Percentiles rank a stretch among this genome's conserved stretches.
phyloP scores from a whole-genome alignment of 345 rosid species.

The Gossypium anomalum region DNA sequence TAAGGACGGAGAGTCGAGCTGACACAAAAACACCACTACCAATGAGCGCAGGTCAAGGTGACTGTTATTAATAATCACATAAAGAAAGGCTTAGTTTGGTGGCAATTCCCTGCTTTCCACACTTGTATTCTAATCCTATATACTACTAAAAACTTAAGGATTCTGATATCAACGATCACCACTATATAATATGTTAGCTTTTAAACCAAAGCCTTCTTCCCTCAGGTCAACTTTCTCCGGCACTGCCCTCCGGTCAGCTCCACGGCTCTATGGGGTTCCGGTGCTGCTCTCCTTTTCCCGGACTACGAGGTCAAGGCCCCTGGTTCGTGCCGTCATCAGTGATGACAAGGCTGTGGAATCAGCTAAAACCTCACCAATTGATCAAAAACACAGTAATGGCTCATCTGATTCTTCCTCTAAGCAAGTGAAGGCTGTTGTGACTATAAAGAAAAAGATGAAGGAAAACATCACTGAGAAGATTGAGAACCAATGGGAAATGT shows the following conservation, averaged over 20 bases:
- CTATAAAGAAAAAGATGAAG: constrained; percentile 71
- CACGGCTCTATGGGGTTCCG: constrained; percentile 10
- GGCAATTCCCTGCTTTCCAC: neutral
- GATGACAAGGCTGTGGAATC: constrained; percentile 54
- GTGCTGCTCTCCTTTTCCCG: constrained; percentile 17
- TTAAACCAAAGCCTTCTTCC: constrained; percentile 30
- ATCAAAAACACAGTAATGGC: constrained; percentile 23
- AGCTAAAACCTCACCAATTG: constrained; percentile 20
- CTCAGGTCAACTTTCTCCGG: constrained; percentile 42
- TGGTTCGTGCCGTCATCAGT: constrained; percentile 54
- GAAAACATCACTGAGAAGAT: constrained; percentile 68
- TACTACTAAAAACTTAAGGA: neutral
- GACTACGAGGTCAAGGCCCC: constrained; percentile 3
- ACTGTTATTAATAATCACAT: too few relatives aligned
- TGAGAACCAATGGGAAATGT: constrained; percentile 61
- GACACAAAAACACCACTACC: too few relatives aligned
- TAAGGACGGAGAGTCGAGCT: too few relatives aligned
- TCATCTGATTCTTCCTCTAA: constrained; percentile 23
- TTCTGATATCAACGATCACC: neutral
- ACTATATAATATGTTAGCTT: constrained; percentile 30
- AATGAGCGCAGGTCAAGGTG: too few relatives aligned
- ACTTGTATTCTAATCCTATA: neutral
- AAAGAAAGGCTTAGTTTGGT: neutral
- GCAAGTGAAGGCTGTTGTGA: constrained; percentile 60
- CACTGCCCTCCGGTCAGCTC: constrained; percentile 27